These are phyloP conservation scores for Epichloe sp. DNA, from an alignment of 2,329 filamentous ascomycete species.

Conservation along the genomic window DNA sequence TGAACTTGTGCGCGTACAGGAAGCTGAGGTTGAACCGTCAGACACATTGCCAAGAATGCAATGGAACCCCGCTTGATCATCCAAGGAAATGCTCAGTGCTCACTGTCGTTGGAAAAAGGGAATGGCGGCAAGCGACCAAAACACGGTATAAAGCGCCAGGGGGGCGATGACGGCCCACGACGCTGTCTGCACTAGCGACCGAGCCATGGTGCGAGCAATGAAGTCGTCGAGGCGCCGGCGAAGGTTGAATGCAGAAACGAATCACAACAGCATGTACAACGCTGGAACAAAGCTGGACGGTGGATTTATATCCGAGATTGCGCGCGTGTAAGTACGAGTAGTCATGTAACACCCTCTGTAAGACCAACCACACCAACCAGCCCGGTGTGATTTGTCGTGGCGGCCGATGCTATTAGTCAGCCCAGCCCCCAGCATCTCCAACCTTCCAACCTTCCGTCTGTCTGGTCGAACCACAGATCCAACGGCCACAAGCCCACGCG, in stretches of 20 bases:
- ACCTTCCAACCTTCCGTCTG: neutral
- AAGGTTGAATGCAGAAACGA: no score
- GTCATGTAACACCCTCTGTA: neutral
- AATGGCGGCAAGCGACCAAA: slow-evolving; percentile 52
- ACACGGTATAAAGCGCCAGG: slow-evolving; percentile 51
- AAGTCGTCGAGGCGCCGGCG: neutral
- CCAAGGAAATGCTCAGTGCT: slow-evolving; percentile 16
- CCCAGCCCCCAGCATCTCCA: neutral
- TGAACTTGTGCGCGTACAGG: slow-evolving; percentile 71
- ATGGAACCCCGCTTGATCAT: neutral
- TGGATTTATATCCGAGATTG: neutral
- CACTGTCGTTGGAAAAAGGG: slow-evolving; percentile 72
- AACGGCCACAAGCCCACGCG: neutral
- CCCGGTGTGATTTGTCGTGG: neutral
- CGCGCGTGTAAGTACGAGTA: neutral
- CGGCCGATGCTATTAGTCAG: neutral
- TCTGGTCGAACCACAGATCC: neutral
- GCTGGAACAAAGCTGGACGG: no score
- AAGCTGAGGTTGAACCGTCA: slow-evolving; percentile 36
- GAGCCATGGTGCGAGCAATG: neutral
- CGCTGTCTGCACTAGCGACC: slow-evolving; percentile 19
- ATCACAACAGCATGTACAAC: no score
- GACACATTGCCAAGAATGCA: neutral
- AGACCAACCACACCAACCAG: neutral
- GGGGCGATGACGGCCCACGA: slow-evolving; percentile 32